Evolutionary conservation across 148 eudicot genomes (phyloP).

Genomic region (Arctostaphylos glauca): DNA sequence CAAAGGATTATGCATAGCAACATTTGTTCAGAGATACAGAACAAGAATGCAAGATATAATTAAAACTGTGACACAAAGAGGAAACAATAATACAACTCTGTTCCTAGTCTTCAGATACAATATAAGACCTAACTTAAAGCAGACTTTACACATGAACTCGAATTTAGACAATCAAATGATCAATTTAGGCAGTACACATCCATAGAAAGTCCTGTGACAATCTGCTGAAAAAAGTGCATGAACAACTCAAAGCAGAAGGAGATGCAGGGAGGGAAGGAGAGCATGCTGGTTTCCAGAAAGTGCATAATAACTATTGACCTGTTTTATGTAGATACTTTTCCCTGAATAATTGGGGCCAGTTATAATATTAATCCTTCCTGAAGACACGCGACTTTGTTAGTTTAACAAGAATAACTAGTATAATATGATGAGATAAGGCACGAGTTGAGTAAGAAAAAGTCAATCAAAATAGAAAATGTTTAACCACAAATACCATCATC

Average conservation of each 20-base stretch:
- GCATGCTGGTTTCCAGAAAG: conserved; percentile 6
- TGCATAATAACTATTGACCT: conserved; percentile 41
- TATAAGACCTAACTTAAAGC: not conserved
- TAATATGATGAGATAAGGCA: not conserved
- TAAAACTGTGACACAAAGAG: not conserved
- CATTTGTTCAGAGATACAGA: not conserved
- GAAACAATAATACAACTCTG: not conserved
- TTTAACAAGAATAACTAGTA: conserved; percentile 3
- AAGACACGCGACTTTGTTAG: conserved; percentile 20
- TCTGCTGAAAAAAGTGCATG: not conserved
- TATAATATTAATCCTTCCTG: conserved; percentile 92
- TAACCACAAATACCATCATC: conserved; percentile 51
- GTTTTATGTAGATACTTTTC: conserved; percentile 94
- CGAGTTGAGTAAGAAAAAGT: conserved; percentile 14
- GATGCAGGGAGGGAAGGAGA: not conserved
- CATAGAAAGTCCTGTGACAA: not conserved
- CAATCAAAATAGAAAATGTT: conserved; percentile 11
- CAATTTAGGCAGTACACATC: not conserved
- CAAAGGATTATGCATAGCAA: not conserved
- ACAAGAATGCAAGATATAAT: not conserved
- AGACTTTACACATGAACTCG: not conserved
- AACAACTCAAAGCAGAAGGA: not conserved
- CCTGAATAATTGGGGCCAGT: conserved; percentile 99
- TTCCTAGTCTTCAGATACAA: not conserved
- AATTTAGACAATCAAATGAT: conserved; percentile 1